Conservation (phyloP, 2,329 filamentous ascomycete genomes). For the Pleurostoma richardsiae region DNA sequence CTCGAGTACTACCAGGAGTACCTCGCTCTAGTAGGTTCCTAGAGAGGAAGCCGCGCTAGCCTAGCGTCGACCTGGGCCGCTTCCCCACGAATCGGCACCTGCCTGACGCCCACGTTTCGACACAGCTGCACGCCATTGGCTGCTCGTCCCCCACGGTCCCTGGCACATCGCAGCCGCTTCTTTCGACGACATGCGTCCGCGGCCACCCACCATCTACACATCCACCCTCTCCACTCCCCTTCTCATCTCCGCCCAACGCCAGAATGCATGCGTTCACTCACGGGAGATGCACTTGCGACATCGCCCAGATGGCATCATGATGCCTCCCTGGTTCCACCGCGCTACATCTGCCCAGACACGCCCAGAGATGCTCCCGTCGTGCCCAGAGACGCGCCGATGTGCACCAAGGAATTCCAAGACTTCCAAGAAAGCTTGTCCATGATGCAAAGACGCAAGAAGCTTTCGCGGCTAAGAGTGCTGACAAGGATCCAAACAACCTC, state of each 20-base stretch:
- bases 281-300: too few species aligned
- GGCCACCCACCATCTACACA: not conserved
- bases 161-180: not conserved
- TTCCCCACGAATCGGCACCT: conserved; percentile 8
- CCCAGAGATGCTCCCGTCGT: not conserved
- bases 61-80: not conserved
- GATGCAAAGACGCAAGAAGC: not conserved
- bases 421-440: not conserved
- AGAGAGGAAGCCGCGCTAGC: too few species aligned
- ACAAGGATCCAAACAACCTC: too few species aligned
- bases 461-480: not conserved
- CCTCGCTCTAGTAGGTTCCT: too few species aligned
- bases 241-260: not conserved
- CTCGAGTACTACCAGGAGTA: too few species aligned
- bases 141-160: not conserved
- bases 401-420: not conserved
- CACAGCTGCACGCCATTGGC: conserved; percentile 2
- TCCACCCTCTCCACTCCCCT: not conserved
- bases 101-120: conserved; percentile 5
- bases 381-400: too few species aligned
- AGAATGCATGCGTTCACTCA: too few species aligned
- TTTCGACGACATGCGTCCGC: conserved; percentile 5
- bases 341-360: not conserved
- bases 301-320: too few species aligned
- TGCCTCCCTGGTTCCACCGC: too few species aligned